Evolutionary conservation across 305 asterid species (phyloP).

Genomic region (Fraxinus dipetala): DNA sequence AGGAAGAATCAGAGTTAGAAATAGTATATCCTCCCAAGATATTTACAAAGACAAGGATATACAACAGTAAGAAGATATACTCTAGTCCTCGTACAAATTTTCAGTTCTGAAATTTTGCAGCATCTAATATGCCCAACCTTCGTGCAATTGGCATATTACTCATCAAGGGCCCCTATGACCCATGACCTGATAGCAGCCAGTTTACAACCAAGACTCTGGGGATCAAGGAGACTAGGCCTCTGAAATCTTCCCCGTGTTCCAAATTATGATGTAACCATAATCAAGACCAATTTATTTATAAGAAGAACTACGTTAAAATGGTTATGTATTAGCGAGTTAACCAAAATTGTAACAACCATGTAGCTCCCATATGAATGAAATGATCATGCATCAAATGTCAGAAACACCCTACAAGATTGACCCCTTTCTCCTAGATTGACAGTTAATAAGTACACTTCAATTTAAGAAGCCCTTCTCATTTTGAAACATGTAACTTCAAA

Average conservation of each 20-base stretch:
- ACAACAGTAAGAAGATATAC: slow-evolving; percentile 4
- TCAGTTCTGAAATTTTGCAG: slow-evolving; percentile 14
- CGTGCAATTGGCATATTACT: not conserved
- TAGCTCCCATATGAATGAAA: not conserved
- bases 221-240: not conserved
- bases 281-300: not conserved
- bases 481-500: not conserved
- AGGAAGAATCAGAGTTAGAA: not conserved
- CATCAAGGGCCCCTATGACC: slow-evolving; percentile 11
- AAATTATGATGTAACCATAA: not conserved
- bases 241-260: not conserved
- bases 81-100: slow-evolving; percentile 19
- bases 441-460: not conserved
- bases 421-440: not conserved
- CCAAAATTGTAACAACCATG: not conserved
- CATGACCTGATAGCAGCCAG: not conserved
- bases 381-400: slow-evolving; percentile 2
- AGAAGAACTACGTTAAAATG: not conserved
- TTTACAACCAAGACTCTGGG: not conserved
- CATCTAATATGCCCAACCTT: slow-evolving; percentile 7
- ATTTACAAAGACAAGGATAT: not conserved
- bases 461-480: not conserved
- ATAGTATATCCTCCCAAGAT: slow-evolving; percentile 17
- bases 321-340: not conserved
- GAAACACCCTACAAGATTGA: not conserved